Conservation (phyloP, 805 yeast species). For the Candida argentea region DNA sequence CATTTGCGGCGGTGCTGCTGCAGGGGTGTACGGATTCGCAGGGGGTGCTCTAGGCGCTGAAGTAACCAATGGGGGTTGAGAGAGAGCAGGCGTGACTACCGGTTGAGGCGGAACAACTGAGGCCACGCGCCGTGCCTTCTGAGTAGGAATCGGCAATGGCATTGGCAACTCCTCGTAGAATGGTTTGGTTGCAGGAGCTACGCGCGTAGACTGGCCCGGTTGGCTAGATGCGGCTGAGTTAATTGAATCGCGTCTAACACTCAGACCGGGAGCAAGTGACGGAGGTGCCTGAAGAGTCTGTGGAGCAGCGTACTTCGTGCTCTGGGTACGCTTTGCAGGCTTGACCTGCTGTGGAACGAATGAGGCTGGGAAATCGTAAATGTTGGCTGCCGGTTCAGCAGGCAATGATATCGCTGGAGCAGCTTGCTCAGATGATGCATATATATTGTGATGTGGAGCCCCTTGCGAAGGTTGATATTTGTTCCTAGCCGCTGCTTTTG, state of each 20-base stretch:
- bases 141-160: slow-evolving; percentile 17
- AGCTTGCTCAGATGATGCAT: background rate
- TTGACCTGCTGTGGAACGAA: slow-evolving; percentile 33
- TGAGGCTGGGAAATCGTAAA: slow-evolving; percentile 63
- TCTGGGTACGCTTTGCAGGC: slow-evolving; percentile 29
- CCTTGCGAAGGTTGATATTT: background rate
- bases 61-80: slow-evolving; percentile 1
- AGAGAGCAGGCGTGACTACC: background rate
- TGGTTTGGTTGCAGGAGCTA: slow-evolving; percentile 13
- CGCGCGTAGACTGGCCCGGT: too few relatives aligned
- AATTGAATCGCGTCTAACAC: too few relatives aligned
- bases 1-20: slow-evolving; percentile 20
- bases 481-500: background rate
- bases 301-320: slow-evolving; percentile 11
- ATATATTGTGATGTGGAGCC: slow-evolving; percentile 1
- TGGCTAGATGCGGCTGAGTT: too few relatives aligned
- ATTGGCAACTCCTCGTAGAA: slow-evolving; percentile 55
- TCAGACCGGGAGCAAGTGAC: slow-evolving; percentile 1
- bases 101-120: slow-evolving; percentile 7
- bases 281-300: slow-evolving; percentile 4
- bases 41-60: slow-evolving; percentile 12
- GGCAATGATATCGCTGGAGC: slow-evolving; percentile 1
- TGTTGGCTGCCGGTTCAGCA: slow-evolving; percentile 18
- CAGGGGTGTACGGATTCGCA: slow-evolving; percentile 9
- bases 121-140: slow-evolving; percentile 21